Evolutionary conservation across 1,284 basidiomycete species (phyloP), one percentile per base, ranked within the genome.

Genomic region (Cystobasidium sp.): DNA sequence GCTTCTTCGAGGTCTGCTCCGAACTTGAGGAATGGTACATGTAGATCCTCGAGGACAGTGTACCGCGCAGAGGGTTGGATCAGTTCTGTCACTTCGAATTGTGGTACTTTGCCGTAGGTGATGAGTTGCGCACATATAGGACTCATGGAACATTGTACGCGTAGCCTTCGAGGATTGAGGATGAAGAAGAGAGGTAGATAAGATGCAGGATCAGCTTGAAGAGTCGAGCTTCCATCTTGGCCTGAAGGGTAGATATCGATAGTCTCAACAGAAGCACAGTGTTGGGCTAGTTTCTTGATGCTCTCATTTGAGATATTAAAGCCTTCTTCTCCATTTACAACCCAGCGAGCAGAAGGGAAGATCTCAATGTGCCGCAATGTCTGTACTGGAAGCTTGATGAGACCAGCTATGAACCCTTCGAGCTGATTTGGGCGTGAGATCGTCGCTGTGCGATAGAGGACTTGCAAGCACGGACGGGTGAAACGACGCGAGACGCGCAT

Each of bases 111-210:
- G 31, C 64, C 64, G 39, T 66, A 53, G 5, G 64, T 53, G 20
- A 66, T 66, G 51, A 66, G 64, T n/a, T 66, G 64, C 18, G 64
- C 64, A 53, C 64, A 66, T 7, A 66, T 66, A 37, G 64, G 64
- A 43, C 64, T 66, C 64, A 66, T 66, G 3, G 64, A 66, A 37
- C 64, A 66, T 66, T 66, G 64, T 22, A 66, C 49, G 52, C 64
- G 64, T 18, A 66, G 64, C 22, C 64, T 22, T 24, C 64, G 47
- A 39, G 64, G 64, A 31, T 66, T 66, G 64, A 66, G 16, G 47
- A 66, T 66, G 22, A 39, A n/a, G 64, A 66, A 66, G 31, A 66
- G 51, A 20, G 47, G 49, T 22, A 66, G 51, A 22, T 66, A 66
- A 18, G 64, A 66, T 20, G 64, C 47, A 18, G 64, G 64, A 66